phyloP scores from a whole-genome alignment of 495 filamentous ascomycete species.

The Astrocystis sublimbata region DNA sequence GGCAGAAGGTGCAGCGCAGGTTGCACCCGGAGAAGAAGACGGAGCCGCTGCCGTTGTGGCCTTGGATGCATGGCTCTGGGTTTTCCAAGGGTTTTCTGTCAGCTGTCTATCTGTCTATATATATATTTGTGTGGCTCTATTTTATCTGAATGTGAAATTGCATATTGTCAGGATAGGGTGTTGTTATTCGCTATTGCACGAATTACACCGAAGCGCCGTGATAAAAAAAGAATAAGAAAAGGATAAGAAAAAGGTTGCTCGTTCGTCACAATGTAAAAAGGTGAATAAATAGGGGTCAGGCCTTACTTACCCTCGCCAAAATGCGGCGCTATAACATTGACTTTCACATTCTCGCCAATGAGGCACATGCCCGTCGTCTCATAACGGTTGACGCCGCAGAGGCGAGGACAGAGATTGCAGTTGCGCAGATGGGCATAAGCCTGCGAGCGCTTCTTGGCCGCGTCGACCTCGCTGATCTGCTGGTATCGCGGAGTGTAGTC shows the following conservation, averaged over 20 bases:
- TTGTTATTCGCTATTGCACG: too few relatives aligned
- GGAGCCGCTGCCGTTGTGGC: slow-evolving; percentile 69
- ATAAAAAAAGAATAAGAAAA: too few relatives aligned
- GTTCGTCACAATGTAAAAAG: not conserved
- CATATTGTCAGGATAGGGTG: too few relatives aligned
- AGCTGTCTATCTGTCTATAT: not conserved
- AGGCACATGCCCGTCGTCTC: slow-evolving; percentile 72
- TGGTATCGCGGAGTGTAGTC: slow-evolving; percentile 70
- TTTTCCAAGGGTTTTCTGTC: not conserved
- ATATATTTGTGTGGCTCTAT: too few relatives aligned
- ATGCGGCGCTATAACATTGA: slow-evolving; percentile 76
- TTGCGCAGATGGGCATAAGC: slow-evolving; percentile 69
- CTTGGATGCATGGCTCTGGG: slow-evolving; percentile 72
- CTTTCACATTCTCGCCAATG: slow-evolving; percentile 69
- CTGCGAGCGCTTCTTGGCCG: slow-evolving; percentile 62
- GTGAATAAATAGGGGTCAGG: not conserved
- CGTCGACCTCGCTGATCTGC: slow-evolving; percentile 58
- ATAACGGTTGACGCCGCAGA: slow-evolving; percentile 72
- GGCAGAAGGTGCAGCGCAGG: slow-evolving; percentile 77
- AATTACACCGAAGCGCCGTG: too few relatives aligned
- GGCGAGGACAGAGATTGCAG: slow-evolving; percentile 75
- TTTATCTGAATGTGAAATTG: too few relatives aligned
- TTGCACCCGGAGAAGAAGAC: slow-evolving; percentile 75
- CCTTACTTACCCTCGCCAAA: slow-evolving; percentile 59
- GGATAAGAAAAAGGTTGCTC: too few relatives aligned